These are phyloP conservation scores for Aspergillus ustus DNA, from an alignment of 2,329 filamentous ascomycete genomes.

Conservation along the genomic window DNA sequence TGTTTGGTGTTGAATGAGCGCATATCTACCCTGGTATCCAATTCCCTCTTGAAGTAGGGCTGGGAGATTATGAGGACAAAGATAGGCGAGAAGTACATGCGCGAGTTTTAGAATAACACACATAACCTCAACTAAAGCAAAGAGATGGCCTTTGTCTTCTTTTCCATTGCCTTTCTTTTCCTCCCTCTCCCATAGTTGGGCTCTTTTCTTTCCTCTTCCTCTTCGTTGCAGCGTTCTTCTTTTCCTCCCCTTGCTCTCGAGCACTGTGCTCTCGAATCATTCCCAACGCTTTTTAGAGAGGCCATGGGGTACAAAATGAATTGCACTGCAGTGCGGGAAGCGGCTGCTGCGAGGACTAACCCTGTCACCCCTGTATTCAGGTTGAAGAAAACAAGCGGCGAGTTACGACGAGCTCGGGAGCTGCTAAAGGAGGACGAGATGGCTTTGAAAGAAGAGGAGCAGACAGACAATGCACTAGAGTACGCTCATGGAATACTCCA, in stretches of 20 bases:
- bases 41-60: neutral
- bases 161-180: neutral
- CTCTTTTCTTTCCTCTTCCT: neutral
- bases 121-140: neutral
- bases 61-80: neutral
- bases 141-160: neutral
- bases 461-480: neutral
- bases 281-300: neutral
- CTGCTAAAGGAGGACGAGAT: slow-evolving; percentile 8
- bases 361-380: slow-evolving; percentile 24
- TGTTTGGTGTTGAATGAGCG: neutral
- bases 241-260: too few relatives aligned
- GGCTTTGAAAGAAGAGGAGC: neutral
- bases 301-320: slow-evolving; percentile 17
- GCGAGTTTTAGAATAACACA: slow-evolving; percentile 2
- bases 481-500: slow-evolving; percentile 7
- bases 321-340: neutral
- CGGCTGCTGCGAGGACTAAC: neutral
- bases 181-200: neutral
- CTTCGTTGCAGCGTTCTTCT: neutral
- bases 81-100: neutral
- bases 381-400: slow-evolving; percentile 22
- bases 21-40: neutral
- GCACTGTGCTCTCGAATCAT: too few relatives aligned
- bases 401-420: slow-evolving; percentile 16